Percentiles rank a stretch among this genome's conserved stretches.
phyloP scores from a whole-genome alignment of 768 basidiomycete species.

The Suillus clintonianus region DNA sequence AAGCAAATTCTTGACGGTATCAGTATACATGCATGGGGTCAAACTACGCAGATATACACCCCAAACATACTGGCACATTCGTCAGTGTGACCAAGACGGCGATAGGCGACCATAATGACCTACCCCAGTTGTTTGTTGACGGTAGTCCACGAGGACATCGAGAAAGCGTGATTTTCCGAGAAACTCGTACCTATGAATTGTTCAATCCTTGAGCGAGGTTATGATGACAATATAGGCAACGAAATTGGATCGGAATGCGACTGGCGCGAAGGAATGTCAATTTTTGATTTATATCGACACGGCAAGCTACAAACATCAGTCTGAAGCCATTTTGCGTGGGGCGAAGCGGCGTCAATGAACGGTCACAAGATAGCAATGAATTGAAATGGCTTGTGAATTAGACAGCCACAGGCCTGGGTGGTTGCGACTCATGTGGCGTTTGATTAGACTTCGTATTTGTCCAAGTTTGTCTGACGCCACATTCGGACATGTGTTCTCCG shows the following conservation, averaged over 20 bases:
- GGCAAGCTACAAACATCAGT: too few species aligned
- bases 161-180: not conserved
- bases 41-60: not conserved
- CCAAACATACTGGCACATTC: not conserved
- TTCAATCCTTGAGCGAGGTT: not conserved
- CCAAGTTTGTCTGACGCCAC: not conserved
- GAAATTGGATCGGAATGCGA: too few species aligned
- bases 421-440: not conserved
- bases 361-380: too few species aligned
- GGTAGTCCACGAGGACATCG: not conserved
- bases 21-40: not conserved
- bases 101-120: not conserved
- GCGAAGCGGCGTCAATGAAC: too few species aligned
- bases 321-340: too few species aligned
- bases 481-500: not conserved
- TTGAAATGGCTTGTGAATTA: not conserved
- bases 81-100: not conserved
- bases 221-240: not conserved
- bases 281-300: too few species aligned
- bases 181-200: not conserved
- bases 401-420: not conserved
- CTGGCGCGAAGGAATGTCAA: too few species aligned
- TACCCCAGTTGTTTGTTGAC: not conserved
- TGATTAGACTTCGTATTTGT: not conserved
- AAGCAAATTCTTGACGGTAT: too few species aligned